These are phyloP conservation scores for Theobroma cacao DNA, from an alignment of 345 rosid species.

Conservation along the genomic window DNA sequence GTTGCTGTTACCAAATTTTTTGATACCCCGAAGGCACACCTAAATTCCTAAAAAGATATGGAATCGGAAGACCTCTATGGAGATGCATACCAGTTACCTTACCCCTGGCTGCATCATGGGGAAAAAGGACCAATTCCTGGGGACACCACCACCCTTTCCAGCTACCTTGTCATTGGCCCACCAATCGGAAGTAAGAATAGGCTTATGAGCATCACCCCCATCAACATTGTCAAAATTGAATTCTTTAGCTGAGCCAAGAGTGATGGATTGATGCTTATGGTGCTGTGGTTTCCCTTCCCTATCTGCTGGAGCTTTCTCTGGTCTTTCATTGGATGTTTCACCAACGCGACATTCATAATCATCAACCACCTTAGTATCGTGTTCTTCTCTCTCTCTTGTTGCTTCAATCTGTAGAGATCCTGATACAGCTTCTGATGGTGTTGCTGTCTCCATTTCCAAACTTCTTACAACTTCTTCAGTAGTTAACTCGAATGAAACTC, in stretches of 20 bases:
- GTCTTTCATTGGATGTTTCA: slow-evolving; percentile 32
- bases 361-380: slow-evolving; percentile 20
- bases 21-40: not conserved
- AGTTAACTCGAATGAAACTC: slow-evolving; percentile 63
- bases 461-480: slow-evolving; percentile 46
- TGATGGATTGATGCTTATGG: slow-evolving; percentile 43
- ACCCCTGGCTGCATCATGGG: slow-evolving; percentile 70
- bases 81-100: slow-evolving; percentile 38
- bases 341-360: slow-evolving; percentile 15
- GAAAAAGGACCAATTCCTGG: slow-evolving; percentile 79
- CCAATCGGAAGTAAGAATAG: slow-evolving; percentile 40
- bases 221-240: slow-evolving; percentile 62
- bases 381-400: slow-evolving; percentile 22
- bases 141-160: slow-evolving; percentile 38
- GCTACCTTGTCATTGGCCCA: slow-evolving; percentile 50
- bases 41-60: slow-evolving; percentile 5
- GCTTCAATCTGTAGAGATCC: slow-evolving; percentile 22
- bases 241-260: slow-evolving; percentile 59
- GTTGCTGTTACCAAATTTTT: slow-evolving; percentile 7
- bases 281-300: slow-evolving; percentile 28
- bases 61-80: not conserved
- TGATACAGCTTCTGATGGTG: slow-evolving; percentile 33
- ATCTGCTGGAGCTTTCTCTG: slow-evolving; percentile 33
- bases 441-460: slow-evolving; percentile 42
- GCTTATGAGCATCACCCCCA: slow-evolving; percentile 44